Evolutionary conservation across 306 rosid genomes (phyloP).

Genomic region (Echinosophora koreensis): DNA sequence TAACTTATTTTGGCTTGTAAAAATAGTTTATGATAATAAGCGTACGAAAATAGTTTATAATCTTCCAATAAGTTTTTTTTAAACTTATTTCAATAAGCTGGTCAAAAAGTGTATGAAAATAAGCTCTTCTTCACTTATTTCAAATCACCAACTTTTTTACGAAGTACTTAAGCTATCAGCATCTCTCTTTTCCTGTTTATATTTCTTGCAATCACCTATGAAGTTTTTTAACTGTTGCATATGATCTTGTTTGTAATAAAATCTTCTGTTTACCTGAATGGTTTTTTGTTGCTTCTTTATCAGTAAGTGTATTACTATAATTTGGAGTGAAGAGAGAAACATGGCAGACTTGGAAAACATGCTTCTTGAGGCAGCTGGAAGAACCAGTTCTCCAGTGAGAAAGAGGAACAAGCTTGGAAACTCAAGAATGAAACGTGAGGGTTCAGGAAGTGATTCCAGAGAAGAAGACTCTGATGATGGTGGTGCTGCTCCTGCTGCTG

Average conservation of each 20-base stretch:
- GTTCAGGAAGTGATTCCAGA: slow-evolving; percentile 55
- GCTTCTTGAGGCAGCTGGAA: slow-evolving; percentile 83
- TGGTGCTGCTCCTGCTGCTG: slow-evolving; percentile 6
- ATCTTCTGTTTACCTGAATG: not conserved
- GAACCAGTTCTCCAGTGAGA: slow-evolving; percentile 51
- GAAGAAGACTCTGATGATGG: slow-evolving; percentile 58
- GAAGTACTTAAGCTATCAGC: no score
- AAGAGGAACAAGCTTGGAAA: slow-evolving; percentile 44
- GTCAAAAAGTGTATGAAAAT: no score
- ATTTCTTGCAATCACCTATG: not conserved
- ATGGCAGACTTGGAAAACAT: slow-evolving; percentile 76
- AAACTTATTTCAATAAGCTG: no score
- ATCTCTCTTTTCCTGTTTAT: not conserved
- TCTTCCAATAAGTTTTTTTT: no score
- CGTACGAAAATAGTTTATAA: no score
- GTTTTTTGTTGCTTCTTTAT: not conserved
- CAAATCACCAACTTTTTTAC: no score
- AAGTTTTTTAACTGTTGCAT: not conserved
- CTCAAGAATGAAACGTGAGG: slow-evolving; percentile 41
- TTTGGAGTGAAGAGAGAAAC: slow-evolving; percentile 23
- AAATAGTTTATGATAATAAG: no score
- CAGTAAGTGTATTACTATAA: not conserved
- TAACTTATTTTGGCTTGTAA: no score
- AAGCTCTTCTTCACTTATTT: not conserved
- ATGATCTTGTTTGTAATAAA: slow-evolving; percentile 4